Base-by-base conservation (phyloP, 257 asterid species). In the Leonotis leonurus region DNA sequence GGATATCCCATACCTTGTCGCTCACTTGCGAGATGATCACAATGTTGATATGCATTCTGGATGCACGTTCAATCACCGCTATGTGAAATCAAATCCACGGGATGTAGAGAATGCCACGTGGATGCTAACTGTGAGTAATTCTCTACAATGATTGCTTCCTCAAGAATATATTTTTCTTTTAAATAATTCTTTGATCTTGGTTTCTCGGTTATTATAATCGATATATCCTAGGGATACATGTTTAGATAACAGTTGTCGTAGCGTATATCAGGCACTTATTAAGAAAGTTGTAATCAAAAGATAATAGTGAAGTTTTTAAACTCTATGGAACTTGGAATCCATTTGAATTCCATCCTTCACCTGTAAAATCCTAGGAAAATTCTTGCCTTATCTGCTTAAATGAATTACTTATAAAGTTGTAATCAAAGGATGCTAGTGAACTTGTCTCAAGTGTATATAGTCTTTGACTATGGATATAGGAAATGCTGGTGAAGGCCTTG, bases 71-170 rank as follows among this genome's bases (percentile, higher is more conserved):
- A n/a, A 86, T 80, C 96, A 89, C 70, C 96, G 93, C 22, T 89
- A 86, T 67, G 95, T 89, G 59, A 89, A 89, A 63, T 86, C 96
- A 33, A 89, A 86, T 80, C 95, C 95, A 24, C 86, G 95, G 44
- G 96, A 89, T 71, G 96, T 89, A 27, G 96, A 89, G 81, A 89
- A 89, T 27, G 96, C 93, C 48, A 89, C 96, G 3, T 89, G 96
- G 96, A 89, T 89, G 95, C 74, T 89, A 78, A 89, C 96, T 30
- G 96, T 88, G 58, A 80, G 95, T 80, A 56, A 48, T 50, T 41
- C 33, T 62, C 1, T 32, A 32, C n/a, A n/a, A 3, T 13, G 50
- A 16, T 20, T 57, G 0, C 43, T 37, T 10, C 52, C 59, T 65
- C 6, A 13, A 40, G 0, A 22, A 5, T 5, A n/a, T n/a, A n/a